A percentile compares a stretch with the other conserved stretches of the same genome.
phyloP scores from a whole-genome alignment of 169 alveolate genomes.

The Theileria orientalis region DNA sequence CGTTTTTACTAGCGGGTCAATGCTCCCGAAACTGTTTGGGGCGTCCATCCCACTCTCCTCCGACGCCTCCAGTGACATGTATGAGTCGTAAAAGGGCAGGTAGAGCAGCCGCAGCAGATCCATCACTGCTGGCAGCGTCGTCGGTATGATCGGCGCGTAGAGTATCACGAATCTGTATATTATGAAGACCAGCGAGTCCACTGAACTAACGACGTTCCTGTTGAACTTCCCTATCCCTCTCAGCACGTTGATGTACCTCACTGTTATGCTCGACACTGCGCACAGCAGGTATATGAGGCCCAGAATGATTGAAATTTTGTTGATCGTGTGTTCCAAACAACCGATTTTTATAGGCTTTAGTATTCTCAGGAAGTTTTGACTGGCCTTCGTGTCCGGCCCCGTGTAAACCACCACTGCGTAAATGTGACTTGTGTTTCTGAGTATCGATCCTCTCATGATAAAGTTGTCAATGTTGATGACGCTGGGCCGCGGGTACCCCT shows the following conservation, averaged over 20 bases:
- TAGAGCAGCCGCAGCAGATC: conserved; percentile 44
- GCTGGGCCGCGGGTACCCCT: conserved; percentile 77
- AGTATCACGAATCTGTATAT: conserved; percentile 25
- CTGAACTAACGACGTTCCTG: conserved; percentile 2
- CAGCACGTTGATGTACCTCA: conserved; percentile 35
- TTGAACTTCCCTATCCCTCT: conserved; percentile 21
- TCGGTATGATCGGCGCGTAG: conserved; percentile 54
- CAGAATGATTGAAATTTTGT: conserved; percentile 56
- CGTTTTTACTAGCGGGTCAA: background rate
- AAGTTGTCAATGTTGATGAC: conserved; percentile 67
- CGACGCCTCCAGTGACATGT: background rate
- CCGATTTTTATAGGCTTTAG: conserved; percentile 63
- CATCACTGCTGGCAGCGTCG: conserved; percentile 61
- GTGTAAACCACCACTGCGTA: conserved; percentile 76
- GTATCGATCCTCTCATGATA: conserved; percentile 72
- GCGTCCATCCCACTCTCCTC: background rate
- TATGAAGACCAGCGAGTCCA: conserved; percentile 49
- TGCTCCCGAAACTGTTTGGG: background rate
- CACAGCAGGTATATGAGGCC: conserved; percentile 40
- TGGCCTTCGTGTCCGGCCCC: conserved; percentile 76
- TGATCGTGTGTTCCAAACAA: conserved; percentile 64
- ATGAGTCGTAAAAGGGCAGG: conserved; percentile 24
- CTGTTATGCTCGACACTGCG: conserved; percentile 39
- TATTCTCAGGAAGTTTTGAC: conserved; percentile 60
- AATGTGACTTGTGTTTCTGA: conserved; percentile 71